A percentile compares a stretch with the other conserved stretches of the same genome.
Evolutionary conservation across 306 rosid genomes (phyloP).

Genomic region (Cucumis sativus): DNA sequence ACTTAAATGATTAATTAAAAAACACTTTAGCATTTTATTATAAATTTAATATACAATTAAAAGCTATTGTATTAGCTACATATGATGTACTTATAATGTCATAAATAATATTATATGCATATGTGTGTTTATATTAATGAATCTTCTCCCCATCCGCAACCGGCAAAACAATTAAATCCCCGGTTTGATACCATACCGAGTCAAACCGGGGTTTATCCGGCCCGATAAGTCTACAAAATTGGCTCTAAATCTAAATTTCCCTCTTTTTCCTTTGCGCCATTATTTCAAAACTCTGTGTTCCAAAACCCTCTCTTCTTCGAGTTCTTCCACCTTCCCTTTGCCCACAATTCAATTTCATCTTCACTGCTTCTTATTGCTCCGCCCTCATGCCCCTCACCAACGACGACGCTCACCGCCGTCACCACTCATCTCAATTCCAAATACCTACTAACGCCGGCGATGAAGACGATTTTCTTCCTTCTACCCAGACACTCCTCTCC

Average conservation of each 20-base stretch:
- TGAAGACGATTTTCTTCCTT: slow-evolving; percentile 39
- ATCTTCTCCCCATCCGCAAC: no score
- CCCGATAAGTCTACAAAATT: neutral
- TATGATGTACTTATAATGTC: no score
- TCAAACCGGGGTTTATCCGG: no score
- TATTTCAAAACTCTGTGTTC: neutral
- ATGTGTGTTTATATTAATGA: no score
- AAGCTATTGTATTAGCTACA: no score
- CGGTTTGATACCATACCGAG: no score
- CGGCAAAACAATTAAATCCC: no score
- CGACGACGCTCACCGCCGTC: neutral
- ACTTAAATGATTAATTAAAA: no score
- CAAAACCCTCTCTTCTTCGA: neutral
- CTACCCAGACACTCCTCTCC: slow-evolving; percentile 28
- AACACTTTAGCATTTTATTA: no score
- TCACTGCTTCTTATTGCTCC: neutral
- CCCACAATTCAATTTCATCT: neutral
- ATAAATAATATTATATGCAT: no score
- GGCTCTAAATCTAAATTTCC: slow-evolving; percentile 6
- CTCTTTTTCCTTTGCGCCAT: neutral
- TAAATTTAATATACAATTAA: no score
- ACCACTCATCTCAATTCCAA: neutral
- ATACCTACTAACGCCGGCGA: neutral
- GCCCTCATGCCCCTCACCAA: neutral
- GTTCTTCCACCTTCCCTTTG: neutral